A percentile compares a stretch with the other conserved stretches of the same genome.
Conservation (phyloP, 2,329 filamentous ascomycete species). For the Beauveria australis region DNA sequence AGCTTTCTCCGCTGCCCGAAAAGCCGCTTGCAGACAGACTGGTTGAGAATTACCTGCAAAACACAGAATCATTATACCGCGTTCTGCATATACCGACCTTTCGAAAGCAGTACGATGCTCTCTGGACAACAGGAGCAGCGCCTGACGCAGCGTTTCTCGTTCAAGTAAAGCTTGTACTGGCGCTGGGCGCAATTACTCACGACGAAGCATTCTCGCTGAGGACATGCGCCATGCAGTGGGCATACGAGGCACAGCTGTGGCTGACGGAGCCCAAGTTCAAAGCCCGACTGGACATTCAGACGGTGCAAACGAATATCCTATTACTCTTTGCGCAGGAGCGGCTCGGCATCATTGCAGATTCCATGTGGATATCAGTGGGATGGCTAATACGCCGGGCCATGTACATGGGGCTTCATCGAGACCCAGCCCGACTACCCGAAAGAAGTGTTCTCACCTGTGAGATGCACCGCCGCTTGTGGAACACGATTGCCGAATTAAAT, state of each 20-base stretch:
- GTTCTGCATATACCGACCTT: conserved; percentile 46
- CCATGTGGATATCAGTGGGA: conserved; percentile 40
- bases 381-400: conserved; percentile 36
- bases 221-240: conserved; percentile 42
- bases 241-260: conserved; percentile 50
- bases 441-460: conserved; percentile 31
- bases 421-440: conserved; percentile 32
- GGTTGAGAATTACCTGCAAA: conserved; percentile 40
- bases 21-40: conserved; percentile 37
- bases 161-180: conserved; percentile 49
- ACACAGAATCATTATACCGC: conserved; percentile 38
- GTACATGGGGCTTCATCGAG: conserved; percentile 43
- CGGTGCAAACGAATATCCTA: conserved; percentile 40
- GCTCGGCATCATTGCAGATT: conserved; percentile 31
- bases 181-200: conserved; percentile 44
- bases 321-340: conserved; percentile 35
- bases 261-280: conserved; percentile 46
- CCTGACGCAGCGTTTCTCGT: conserved; percentile 40
- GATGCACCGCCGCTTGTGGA: conserved; percentile 44
- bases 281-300: conserved; percentile 37
- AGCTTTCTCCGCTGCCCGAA: conserved; percentile 36
- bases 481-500: conserved; percentile 40
- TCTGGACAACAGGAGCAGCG: conserved; percentile 32
- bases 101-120: conserved; percentile 36
- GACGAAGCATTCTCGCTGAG: conserved; percentile 44